A percentile compares a stretch with the other conserved stretches of the same genome.
Evolutionary conservation across 257 asterid species (phyloP).

Genomic region (Craterostigma plantagineum): DNA sequence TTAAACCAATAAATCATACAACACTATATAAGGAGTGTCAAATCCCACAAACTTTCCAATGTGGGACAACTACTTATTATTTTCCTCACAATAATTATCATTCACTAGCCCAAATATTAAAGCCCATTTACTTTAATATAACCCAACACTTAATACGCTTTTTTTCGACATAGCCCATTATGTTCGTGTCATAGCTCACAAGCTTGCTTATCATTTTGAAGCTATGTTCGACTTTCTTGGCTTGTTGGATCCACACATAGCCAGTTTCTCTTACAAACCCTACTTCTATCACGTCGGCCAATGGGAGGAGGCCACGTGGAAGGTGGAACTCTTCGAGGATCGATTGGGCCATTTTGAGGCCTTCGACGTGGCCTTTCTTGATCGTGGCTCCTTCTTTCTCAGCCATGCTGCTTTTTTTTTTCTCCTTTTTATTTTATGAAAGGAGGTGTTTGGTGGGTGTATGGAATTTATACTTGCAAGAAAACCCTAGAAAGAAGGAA

Average conservation of each 20-base stretch:
- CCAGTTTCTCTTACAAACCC: constrained; percentile 49
- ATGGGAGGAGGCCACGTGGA: constrained; percentile 56
- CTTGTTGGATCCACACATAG: constrained; percentile 59
- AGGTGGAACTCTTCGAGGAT: constrained; percentile 60
- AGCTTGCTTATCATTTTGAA: constrained; percentile 48
- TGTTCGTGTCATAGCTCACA: constrained; percentile 33
- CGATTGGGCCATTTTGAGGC: constrained; percentile 22
- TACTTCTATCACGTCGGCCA: constrained; percentile 47
- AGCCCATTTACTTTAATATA: too few species aligned
- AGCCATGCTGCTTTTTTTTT: constrained; percentile 24
- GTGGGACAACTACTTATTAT: too few species aligned
- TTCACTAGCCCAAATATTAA: too few species aligned
- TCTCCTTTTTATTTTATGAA: too few species aligned
- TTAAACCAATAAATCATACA: too few species aligned
- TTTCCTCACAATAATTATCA: too few species aligned
- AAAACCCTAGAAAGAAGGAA: too few species aligned
- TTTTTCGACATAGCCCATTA: constrained; percentile 35
- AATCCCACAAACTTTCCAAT: too few species aligned
- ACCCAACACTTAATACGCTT: too few species aligned
- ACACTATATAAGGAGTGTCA: too few species aligned
- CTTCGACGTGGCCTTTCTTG: constrained; percentile 31
- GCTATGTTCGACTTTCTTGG: constrained; percentile 41
- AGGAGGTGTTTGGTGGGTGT: too few species aligned
- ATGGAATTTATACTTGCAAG: too few species aligned
- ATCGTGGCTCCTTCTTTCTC: constrained; percentile 51